phyloP scores from a whole-genome alignment of 306 rosid species.

The Hippophae tibetana region DNA sequence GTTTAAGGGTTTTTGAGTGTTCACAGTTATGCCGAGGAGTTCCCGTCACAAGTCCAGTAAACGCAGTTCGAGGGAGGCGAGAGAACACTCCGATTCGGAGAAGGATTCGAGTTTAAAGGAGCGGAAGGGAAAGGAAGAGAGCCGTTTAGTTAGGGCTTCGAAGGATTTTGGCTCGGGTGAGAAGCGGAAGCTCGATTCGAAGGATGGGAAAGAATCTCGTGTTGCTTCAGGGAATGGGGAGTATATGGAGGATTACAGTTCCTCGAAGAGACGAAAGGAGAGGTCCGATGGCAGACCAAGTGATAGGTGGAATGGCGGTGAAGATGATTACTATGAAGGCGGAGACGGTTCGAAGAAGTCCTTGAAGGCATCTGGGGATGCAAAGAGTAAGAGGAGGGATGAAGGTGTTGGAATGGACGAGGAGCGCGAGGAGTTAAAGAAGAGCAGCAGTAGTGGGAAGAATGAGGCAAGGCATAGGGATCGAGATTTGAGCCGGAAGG shows the following conservation, averaged over 20 bases:
- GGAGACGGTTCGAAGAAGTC: conserved; percentile 60
- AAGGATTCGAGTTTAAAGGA: conserved; percentile 62
- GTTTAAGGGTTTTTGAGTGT: conserved; percentile 24
- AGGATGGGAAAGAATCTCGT: conserved; percentile 43
- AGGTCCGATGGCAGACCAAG: conserved; percentile 45
- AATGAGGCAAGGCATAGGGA: conserved; percentile 73
- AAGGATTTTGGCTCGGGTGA: conserved; percentile 56
- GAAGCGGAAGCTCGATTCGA: conserved; percentile 75
- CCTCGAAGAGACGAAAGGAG: conserved; percentile 80
- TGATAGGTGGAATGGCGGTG: conserved; percentile 94
- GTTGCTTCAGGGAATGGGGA: conserved; percentile 54
- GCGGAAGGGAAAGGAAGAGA: conserved; percentile 72
- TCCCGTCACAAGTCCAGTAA: conserved; percentile 93
- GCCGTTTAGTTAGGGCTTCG: conserved; percentile 39
- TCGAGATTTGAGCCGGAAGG: conserved; percentile 65
- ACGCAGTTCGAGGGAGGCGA: conserved; percentile 68
- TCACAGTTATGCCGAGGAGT: conserved; percentile 81
- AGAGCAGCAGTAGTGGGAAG: conserved; percentile 47
- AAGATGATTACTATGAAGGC: conserved; percentile 34
- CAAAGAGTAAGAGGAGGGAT: conserved; percentile 69
- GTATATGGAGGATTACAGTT: conserved; percentile 52
- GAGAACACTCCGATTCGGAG: conserved; percentile 86
- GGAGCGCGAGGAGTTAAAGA: conserved; percentile 64
- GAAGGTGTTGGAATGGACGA: conserved; percentile 53
- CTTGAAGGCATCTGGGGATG: conserved; percentile 45